Evolutionary conservation across 2,329 filamentous ascomycete species (phyloP).

Genomic region (Furcasterigmium sp.): DNA sequence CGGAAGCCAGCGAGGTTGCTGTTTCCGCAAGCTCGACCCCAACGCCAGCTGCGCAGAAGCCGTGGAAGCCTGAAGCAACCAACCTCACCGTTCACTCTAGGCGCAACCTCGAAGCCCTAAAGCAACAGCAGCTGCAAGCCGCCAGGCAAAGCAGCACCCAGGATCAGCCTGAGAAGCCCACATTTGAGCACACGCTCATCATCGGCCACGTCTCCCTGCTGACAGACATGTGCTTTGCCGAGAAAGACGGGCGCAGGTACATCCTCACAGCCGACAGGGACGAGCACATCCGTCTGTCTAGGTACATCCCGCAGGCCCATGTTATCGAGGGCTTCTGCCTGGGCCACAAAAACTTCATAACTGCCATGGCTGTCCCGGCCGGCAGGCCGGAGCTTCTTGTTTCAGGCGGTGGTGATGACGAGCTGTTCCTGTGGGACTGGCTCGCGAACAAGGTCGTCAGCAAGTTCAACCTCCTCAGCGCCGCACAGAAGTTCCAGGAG

Average conservation of each 20-base stretch:
- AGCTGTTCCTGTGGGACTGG: constrained; percentile 84
- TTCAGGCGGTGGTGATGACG: constrained; percentile 81
- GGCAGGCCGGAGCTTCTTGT: constrained; percentile 59
- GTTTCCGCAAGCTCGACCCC: constrained; percentile 15
- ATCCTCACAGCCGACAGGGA: constrained; percentile 54
- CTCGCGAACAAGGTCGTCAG: constrained; percentile 45
- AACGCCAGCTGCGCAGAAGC: constrained; percentile 17
- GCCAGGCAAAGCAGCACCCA: constrained; percentile 20
- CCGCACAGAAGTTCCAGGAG: constrained; percentile 21
- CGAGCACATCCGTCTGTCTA: constrained; percentile 80
- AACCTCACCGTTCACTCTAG: constrained; percentile 58
- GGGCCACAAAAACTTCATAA: constrained; percentile 82
- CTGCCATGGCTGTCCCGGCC: constrained; percentile 61
- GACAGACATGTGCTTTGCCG: constrained; percentile 62
- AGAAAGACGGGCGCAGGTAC: constrained; percentile 35
- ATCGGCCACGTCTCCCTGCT: constrained; percentile 95
- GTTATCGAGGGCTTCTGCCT: constrained; percentile 87
- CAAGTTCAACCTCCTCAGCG: constrained; percentile 45
- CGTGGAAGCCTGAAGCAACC: constrained; percentile 47
- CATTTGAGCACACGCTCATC: constrained; percentile 72
- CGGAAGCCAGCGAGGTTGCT: constrained; percentile 8
- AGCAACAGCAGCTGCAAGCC: constrained; percentile 49
- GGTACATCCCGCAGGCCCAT: constrained; percentile 75
- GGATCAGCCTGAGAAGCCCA: constrained; percentile 28
- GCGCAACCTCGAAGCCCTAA: constrained; percentile 55